phyloP scores from a whole-genome alignment of 192 early-diverging fungal species.

The Coemansia sp. region DNA sequence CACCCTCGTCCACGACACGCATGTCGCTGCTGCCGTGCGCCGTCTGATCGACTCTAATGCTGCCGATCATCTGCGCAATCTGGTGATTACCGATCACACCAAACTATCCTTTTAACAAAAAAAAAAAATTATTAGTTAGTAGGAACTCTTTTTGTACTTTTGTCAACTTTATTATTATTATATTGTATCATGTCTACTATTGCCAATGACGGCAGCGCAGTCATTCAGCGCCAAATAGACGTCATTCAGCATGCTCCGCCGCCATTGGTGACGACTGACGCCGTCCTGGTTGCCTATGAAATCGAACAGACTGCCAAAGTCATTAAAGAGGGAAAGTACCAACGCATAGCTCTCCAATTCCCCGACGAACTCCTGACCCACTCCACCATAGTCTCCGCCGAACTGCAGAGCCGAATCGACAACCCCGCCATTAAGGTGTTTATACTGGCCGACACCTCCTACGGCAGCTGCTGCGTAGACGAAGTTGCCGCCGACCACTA shows the following conservation, averaged over 20 bases:
- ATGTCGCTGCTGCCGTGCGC: conserved; percentile 5
- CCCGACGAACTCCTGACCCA: conserved; percentile 83
- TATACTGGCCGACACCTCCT: conserved; percentile 93
- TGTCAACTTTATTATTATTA: not conserved
- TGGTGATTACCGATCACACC: conserved; percentile 8
- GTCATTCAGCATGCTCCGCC: conserved; percentile 53
- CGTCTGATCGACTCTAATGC: not conserved
- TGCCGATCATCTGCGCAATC: conserved; percentile 6
- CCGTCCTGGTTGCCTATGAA: conserved; percentile 57
- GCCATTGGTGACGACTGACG: conserved; percentile 32
- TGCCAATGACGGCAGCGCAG: conserved; percentile 66
- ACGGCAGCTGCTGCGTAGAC: conserved; percentile 98
- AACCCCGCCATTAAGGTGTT: conserved; percentile 53
- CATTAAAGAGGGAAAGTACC: conserved; percentile 53
- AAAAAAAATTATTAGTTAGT: not conserved
- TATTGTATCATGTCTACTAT: conserved; percentile 11
- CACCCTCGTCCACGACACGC: not conserved
- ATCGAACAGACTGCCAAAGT: conserved; percentile 61
- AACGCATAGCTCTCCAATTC: conserved; percentile 84
- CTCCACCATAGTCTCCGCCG: conserved; percentile 62
- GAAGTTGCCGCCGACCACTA: conserved; percentile 94
- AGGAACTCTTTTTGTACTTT: not conserved
- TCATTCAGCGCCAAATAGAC: conserved; percentile 56
- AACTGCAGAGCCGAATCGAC: conserved; percentile 53
- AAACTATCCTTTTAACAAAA: not conserved